Conservation (phyloP, 345 rosid species). For the Lepidium aucheri region DNA sequence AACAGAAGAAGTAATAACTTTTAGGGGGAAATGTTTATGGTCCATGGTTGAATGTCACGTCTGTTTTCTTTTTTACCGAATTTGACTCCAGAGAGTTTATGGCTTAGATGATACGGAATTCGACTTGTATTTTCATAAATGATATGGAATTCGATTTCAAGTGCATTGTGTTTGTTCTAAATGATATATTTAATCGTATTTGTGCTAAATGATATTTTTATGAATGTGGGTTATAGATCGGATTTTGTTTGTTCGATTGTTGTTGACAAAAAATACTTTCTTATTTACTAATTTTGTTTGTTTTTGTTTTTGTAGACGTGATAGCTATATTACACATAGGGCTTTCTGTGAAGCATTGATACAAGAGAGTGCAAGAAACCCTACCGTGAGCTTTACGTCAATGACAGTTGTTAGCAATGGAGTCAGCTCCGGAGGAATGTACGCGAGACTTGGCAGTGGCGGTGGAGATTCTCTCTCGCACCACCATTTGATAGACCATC, state of each 20-base stretch:
- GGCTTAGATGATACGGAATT: no score
- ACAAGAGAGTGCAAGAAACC: conserved; percentile 65
- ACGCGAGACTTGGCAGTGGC: conserved; percentile 47
- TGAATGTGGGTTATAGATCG: no score
- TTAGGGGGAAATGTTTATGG: no score
- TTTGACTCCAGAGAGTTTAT: no score
- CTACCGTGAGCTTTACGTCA: conserved; percentile 40
- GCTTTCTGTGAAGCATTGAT: conserved; percentile 86
- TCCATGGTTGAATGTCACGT: no score
- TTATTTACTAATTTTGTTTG: background rate
- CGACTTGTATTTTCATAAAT: no score
- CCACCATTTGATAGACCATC: conserved; percentile 31
- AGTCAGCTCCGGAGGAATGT: conserved; percentile 11
- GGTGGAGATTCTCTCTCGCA: conserved; percentile 14
- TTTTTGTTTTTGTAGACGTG: conserved; percentile 45
- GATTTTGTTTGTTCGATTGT: background rate
- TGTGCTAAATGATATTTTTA: no score
- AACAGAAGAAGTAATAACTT: no score
- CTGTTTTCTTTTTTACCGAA: no score
- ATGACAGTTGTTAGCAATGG: conserved; percentile 2
- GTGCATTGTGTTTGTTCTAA: no score
- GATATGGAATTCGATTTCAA: no score
- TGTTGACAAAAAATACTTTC: background rate
- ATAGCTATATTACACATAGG: conserved; percentile 83
- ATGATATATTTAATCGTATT: no score